Conservation (phyloP, 2,329 filamentous ascomycete genomes). For the Lachnellula arida region DNA sequence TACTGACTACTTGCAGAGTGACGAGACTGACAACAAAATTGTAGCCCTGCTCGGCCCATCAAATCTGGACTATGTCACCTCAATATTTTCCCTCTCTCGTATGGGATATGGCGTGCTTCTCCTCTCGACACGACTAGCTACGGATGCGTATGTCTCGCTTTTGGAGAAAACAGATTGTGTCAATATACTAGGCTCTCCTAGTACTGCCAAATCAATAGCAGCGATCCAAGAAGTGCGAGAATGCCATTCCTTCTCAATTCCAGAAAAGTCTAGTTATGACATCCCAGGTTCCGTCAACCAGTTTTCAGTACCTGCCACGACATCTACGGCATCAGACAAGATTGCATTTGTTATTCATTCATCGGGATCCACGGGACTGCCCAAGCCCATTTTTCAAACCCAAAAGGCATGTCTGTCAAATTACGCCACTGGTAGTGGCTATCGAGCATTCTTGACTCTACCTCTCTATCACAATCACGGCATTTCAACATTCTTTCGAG, state of each 20-base stretch:
- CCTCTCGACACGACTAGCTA: conserved; percentile 49
- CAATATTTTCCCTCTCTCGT: conserved; percentile 47
- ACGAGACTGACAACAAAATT: conserved; percentile 8
- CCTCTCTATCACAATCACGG: conserved; percentile 57
- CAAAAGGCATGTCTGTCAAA: conserved; percentile 47
- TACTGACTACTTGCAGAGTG: not conserved
- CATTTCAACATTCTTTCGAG: conserved; percentile 48
- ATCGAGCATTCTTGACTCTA: conserved; percentile 35
- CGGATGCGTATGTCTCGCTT: conserved; percentile 45
- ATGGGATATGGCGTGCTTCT: conserved; percentile 50
- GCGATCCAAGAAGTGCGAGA: conserved; percentile 11
- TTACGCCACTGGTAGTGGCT: not conserved
- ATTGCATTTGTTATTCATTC: conserved; percentile 27
- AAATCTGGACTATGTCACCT: conserved; percentile 47
- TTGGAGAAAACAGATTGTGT: conserved; percentile 37
- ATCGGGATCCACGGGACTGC: conserved; percentile 52
- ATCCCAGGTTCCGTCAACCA: not conserved
- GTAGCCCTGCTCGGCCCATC: conserved; percentile 21
- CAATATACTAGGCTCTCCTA: conserved; percentile 11
- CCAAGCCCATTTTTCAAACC: conserved; percentile 57
- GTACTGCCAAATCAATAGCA: conserved; percentile 7
- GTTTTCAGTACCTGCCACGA: not conserved
- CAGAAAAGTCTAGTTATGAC: conserved; percentile 14
- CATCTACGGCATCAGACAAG: conserved; percentile 8
- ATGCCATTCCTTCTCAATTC: conserved; percentile 21